Evolutionary conservation across 83 land plant genomes (phyloP).

Genomic region (Larix sibirica): DNA sequence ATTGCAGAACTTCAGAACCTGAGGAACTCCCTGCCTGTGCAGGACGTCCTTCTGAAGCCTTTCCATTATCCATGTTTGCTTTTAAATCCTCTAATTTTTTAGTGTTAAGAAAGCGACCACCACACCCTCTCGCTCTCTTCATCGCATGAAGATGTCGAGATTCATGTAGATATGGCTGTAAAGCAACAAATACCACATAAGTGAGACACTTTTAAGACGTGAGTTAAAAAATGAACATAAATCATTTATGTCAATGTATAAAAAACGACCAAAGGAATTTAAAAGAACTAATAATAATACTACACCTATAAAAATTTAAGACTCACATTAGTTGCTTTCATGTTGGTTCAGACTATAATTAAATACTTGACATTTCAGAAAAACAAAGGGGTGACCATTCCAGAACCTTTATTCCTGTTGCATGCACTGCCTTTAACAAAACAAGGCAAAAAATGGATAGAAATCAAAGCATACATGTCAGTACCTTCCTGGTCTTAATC

Average conservation of each 20-base stretch:
- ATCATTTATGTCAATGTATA: background rate
- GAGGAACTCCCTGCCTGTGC: slow-evolving; percentile 25
- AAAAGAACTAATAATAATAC: background rate
- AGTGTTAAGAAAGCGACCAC: slow-evolving; percentile 66
- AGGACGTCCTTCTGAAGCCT: background rate
- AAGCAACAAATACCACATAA: background rate
- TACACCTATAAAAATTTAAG: background rate
- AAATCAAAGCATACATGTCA: background rate
- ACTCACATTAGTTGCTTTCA: background rate
- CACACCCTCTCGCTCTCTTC: slow-evolving; percentile 62
- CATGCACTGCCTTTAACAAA: background rate
- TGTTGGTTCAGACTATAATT: background rate
- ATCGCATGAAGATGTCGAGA: slow-evolving; percentile 70
- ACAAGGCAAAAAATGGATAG: background rate
- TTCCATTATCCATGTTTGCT: background rate
- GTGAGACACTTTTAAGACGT: background rate
- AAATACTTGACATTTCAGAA: background rate
- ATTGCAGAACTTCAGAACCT: slow-evolving; percentile 51
- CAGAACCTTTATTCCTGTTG: background rate
- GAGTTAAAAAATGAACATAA: background rate
- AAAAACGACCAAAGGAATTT: background rate
- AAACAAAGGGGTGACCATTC: background rate
- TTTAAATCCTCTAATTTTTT: slow-evolving; percentile 23
- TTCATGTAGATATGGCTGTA: slow-evolving; percentile 63
- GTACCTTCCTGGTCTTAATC: slow-evolving; percentile 63